Evolutionary conservation across 805 yeast species (phyloP), one percentile per base, ranked within the genome.

Genomic region (Saturnispora ahearnii): DNA sequence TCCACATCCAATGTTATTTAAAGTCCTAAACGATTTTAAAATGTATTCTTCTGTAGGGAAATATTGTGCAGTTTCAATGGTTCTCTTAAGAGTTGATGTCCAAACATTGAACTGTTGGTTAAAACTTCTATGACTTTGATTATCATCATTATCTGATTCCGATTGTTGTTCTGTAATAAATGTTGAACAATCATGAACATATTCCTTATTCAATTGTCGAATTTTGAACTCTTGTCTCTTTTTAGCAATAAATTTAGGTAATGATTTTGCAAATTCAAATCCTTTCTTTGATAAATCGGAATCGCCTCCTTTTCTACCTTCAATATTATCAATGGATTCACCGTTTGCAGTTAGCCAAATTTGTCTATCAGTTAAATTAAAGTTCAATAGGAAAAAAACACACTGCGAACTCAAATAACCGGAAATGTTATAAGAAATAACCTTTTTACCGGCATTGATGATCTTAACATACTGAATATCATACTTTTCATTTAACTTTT

Each of bases 391-490:
- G 59, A 76, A 77, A 57, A 77, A 77, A 24, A 77, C 75, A 18
- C 81, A 74, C 54, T 77, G 82, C 1, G 81, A 76, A 5, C 81
- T 76, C 44, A 77, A 65, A 56, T 76, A 77, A 0, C 82, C 82
- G 57, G 74, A 75, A 30, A 80, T 73, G 56, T 81, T 80, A 58
- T 69, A 78, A 36, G 78, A 71, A 32, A 76, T 74, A 18, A 81
- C 70, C 59, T 77, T 76, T 57, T 74, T 75, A 26, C 82, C 82
- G 5, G 82, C 83, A 58, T 81, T 77, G 36, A 81, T 73, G 66
- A 81, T 78, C 59, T 81, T 80, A 36, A 81, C 77, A 53, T 78
- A 81, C 58, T 78, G 83, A 54, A 73, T 75, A 45, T 76, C 72
- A 33, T 62, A 62, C 51, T 72, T 72, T 49, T 71, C 76, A 44